A percentile compares a stretch with the other conserved stretches of the same genome.
Conservation (phyloP, 345 rosid species). For the Mangifera indica region DNA sequence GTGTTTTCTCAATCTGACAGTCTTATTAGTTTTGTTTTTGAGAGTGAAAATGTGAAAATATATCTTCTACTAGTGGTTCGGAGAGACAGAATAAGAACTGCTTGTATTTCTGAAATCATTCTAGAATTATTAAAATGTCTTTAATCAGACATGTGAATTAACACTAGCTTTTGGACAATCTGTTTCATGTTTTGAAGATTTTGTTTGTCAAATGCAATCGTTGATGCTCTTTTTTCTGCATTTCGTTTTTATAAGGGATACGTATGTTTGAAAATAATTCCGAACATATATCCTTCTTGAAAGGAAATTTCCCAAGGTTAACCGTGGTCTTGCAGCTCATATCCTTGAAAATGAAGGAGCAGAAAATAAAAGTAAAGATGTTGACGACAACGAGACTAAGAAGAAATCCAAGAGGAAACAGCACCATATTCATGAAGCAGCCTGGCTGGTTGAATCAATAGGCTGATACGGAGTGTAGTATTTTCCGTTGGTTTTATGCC, state of each 20-base stretch:
- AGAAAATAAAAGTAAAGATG: conserved; percentile 47
- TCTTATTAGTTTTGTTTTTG: neutral
- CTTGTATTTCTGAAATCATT: neutral
- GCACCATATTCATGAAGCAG: neutral
- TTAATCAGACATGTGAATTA: neutral
- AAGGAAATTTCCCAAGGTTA: conserved; percentile 73
- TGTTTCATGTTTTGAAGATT: neutral
- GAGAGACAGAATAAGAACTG: neutral
- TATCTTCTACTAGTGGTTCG: neutral
- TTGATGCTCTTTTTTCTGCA: too few relatives aligned
- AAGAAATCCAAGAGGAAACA: conserved; percentile 73
- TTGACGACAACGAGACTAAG: conserved; percentile 50
- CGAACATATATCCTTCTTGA: conserved; percentile 18
- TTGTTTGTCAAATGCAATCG: neutral
- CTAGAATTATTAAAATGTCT: neutral
- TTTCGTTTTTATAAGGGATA: neutral
- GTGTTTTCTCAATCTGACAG: too few relatives aligned
- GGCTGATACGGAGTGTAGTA: neutral
- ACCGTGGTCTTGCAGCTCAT: conserved; percentile 58
- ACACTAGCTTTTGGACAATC: neutral
- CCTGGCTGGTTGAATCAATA: neutral
- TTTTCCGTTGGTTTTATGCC: neutral
- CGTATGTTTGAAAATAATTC: neutral
- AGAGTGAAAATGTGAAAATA: neutral
- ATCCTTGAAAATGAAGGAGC: conserved; percentile 55